These are phyloP conservation scores for Lentinula sp. DNA, from an alignment of 768 basidiomycete genomes.

Conservation along the genomic window DNA sequence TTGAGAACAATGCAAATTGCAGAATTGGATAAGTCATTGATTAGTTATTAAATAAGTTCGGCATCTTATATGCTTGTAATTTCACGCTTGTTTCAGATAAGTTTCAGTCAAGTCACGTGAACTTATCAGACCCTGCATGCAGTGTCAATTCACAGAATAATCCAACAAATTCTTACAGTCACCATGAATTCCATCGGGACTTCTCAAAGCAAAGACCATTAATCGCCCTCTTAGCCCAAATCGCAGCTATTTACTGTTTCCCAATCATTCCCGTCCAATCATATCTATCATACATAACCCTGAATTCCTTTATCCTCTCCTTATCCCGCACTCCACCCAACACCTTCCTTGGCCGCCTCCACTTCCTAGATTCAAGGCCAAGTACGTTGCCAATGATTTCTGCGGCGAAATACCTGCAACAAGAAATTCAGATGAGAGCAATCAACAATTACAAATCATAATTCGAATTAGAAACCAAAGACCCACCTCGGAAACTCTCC, in stretches of 20 bases:
- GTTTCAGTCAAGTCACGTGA: too few relatives aligned
- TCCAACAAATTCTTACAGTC: too few relatives aligned
- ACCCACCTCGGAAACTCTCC: slow-evolving; percentile 85
- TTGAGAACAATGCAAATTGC: too few relatives aligned
- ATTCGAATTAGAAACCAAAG: background rate
- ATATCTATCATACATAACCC: slow-evolving; percentile 68
- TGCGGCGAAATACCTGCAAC: slow-evolving; percentile 79
- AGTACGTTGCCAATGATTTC: slow-evolving; percentile 93
- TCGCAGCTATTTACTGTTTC: slow-evolving; percentile 12
- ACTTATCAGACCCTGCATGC: too few relatives aligned
- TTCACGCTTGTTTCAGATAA: too few relatives aligned
- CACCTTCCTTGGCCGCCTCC: slow-evolving; percentile 74
- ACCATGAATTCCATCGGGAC: too few relatives aligned
- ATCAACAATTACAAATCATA: background rate
- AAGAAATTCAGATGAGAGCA: background rate
- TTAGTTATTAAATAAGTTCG: too few relatives aligned
- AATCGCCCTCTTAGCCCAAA: too few relatives aligned
- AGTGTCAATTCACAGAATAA: too few relatives aligned
- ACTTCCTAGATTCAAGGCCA: slow-evolving; percentile 79
- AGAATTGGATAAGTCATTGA: too few relatives aligned
- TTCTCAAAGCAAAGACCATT: too few relatives aligned
- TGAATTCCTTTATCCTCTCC: slow-evolving; percentile 64
- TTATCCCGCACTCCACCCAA: slow-evolving; percentile 61
- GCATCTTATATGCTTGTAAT: too few relatives aligned
- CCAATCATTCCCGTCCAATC: slow-evolving; percentile 81